Conservation (phyloP, 345 rosid species). For the Punica granatum region DNA sequence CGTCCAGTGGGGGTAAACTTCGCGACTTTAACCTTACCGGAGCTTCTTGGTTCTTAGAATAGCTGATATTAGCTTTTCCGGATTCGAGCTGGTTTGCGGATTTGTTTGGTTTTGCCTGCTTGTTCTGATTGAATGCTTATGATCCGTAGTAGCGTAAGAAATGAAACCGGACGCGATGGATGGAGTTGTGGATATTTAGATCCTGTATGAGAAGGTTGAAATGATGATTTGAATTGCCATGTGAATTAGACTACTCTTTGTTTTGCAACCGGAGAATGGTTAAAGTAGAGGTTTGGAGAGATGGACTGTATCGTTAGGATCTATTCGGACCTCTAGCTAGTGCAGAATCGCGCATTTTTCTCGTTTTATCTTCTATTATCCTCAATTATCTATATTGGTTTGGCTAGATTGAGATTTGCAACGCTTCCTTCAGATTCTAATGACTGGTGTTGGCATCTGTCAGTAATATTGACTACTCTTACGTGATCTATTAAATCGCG, state of each 20-base stretch:
- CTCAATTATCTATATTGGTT: too few relatives aligned
- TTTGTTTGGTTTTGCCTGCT: not conserved
- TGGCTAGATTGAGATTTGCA: too few relatives aligned
- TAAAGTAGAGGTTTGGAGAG: not conserved
- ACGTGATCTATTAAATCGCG: not conserved
- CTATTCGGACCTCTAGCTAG: too few relatives aligned
- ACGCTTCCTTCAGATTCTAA: too few relatives aligned
- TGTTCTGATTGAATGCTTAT: not conserved
- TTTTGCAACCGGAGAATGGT: not conserved
- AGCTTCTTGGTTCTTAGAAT: not conserved
- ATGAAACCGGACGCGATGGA: not conserved
- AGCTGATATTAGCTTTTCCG: not conserved
- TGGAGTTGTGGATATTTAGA: not conserved
- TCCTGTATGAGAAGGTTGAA: not conserved
- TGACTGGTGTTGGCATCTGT: not conserved
- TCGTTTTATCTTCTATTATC: too few relatives aligned
- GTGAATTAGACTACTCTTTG: not conserved
- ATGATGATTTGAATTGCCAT: not conserved
- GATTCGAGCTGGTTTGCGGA: not conserved
- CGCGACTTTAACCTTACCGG: not conserved
- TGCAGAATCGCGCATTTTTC: too few relatives aligned
- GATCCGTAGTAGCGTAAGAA: not conserved
- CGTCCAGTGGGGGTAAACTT: conserved; percentile 67
- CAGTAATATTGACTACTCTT: not conserved
- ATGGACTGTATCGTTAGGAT: too few relatives aligned